Base-by-base conservation (phyloP, 352 stramenopile genomes). In the Phytophthora fragariae region DNA sequence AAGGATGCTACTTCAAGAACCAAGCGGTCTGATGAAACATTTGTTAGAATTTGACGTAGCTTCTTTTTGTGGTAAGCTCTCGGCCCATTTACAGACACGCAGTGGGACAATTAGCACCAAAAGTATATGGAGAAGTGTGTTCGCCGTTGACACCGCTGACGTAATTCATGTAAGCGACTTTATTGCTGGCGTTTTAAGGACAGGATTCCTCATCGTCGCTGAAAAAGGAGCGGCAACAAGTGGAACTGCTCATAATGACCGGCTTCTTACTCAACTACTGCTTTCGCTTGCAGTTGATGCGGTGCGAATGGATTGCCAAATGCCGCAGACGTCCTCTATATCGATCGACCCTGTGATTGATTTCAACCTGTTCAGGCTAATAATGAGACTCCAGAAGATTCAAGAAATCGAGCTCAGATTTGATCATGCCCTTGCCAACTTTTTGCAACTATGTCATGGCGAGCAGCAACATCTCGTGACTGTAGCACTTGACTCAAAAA, bases 371-470 rank as follows among this genome's bases (percentile, higher is more conserved):
- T 90, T 92, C 29, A 78, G 66, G 0, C 50, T 90, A 10, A 58
- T 92, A 29, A 67, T 92, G 44, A 68, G 77, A 6, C 67, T 80
- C 47, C 68, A 73, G 24, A 73, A 82, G 17, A 81, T 94, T 46
- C 73, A 86, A 27, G 72, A 81, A 11, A 83, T 92, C 15, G 81
- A 92, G 54, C 67, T 55, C 0, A 76, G 82, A 49, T 91, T 91
- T 21, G 49, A 75, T 4, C 84, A 85, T 53, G 87, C 76, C 0
- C 61, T 92, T 8, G 50, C 55, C 0, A 84, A 70, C 24, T 81
- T 84, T 27, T 53, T 86, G 2, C 76, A 81, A 6, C 53, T 85
- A 0, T 82, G 65, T 1, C 64, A 80, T 55, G 85, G 84, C 15
- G 76, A 82, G 7, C 82, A 92, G 33, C 68, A 69, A 11, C 83